Evolutionary conservation across 176 grass and related monocot genomes (phyloP), one percentile per base, ranked within the genome.

Genomic region (Melocanna baccifera): DNA sequence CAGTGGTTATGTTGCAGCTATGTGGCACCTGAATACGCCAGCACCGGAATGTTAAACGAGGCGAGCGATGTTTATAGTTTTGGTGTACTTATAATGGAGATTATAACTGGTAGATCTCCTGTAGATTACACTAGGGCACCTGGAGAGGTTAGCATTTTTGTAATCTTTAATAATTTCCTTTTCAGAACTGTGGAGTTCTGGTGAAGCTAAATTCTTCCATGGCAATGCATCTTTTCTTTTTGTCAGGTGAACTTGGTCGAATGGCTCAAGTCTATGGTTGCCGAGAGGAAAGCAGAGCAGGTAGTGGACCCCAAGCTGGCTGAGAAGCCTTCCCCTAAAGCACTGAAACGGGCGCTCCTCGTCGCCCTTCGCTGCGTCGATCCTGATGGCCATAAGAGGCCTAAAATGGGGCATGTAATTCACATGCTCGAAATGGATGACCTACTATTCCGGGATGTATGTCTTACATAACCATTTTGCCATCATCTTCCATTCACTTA

Each of bases 361-460:
- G 89, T 92, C 4, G 96, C 93, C 20, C 92, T 98, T 52, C 96
- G 91, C 32, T 98, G 96, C 0, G 91, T 98, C 0, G 96, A 98
- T 22, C 96, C 96, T 29, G 96, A 98, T 81, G 96, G 82, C 58
- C 75, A 83, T n/a, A 98, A 95, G 69, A 79, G 96, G 50, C 96
- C 96, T 64, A 98, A 95, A 70, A 98, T 98, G 96, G 96, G 96
- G 46, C 93, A 95, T 79, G 91, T 98, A 7, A 93, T 98, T 75
- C 96, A 98, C 83, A 98, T 98, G 96, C 93, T 98, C 3, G 96
- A 98, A 85, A 93, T 95, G 93, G 96, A 98, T 23, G 93, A 92
- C 20, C 76, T 89, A 32, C 69, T 88, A 65, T 43, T 55, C 89
- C 87, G 81, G 73, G 89, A 95, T 73, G 96, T 95, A 95, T 56